phyloP scores from a whole-genome alignment of 2,329 filamentous ascomycete genomes.

The Mycosphaerelloides madeirae region DNA sequence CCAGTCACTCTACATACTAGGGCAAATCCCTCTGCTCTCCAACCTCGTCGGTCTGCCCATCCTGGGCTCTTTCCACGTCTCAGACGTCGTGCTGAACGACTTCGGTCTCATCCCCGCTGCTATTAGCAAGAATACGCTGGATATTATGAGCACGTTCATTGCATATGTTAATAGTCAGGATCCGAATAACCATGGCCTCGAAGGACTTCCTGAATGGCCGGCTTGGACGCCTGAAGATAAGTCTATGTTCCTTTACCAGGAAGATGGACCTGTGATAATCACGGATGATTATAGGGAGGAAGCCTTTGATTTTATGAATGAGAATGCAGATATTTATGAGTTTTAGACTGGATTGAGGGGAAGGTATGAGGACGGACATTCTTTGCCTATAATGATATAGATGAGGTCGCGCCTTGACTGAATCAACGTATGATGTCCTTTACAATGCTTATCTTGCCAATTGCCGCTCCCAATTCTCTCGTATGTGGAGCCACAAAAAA shows the following conservation, averaged over 20 bases:
- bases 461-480: no score
- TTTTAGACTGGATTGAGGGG: no score
- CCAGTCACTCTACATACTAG: conserved; percentile 56
- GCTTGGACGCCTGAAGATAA: conserved; percentile 4
- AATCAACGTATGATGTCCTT: no score
- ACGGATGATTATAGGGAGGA: conserved; percentile 8
- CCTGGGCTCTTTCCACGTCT: conserved; percentile 68
- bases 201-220: conserved; percentile 6
- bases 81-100: conserved; percentile 47
- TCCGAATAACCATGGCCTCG: conserved; percentile 13
- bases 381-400: no score
- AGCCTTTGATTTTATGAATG: conserved; percentile 6
- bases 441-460: no score
- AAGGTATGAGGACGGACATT: no score
- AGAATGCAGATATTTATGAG: conserved; percentile 8
- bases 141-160: conserved; percentile 14
- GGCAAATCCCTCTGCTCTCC: conserved; percentile 57
- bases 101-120: conserved; percentile 8
- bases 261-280: conserved; percentile 7
- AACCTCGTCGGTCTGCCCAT: conserved; percentile 66
- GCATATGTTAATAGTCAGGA: conserved; percentile 12
- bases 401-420: no score
- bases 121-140: conserved; percentile 6
- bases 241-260: conserved; percentile 7
- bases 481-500: no score